phyloP scores from a whole-genome alignment of 306 rosid species.

The Casuarina equisetifolia region DNA sequence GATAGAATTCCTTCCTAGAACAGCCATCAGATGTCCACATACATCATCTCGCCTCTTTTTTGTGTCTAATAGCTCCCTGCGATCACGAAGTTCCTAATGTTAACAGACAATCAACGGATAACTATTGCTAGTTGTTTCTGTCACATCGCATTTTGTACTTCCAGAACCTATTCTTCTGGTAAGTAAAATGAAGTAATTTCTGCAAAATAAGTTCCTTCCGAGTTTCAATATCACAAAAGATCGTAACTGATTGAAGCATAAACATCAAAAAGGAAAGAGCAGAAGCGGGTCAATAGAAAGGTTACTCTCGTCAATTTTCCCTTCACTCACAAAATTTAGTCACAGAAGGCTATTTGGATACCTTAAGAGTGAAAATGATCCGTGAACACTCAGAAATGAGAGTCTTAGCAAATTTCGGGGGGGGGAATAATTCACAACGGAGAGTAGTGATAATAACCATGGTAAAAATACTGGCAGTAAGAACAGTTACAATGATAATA shows the following conservation, averaged over 20 bases:
- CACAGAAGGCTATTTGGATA: not conserved
- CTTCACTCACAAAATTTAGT: not conserved
- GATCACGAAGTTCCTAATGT: slow-evolving; percentile 18
- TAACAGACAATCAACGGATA: slow-evolving; percentile 3
- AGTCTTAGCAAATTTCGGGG: not conserved
- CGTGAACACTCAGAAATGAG: not conserved
- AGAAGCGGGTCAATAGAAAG: slow-evolving; percentile 10
- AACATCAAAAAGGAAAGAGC: slow-evolving; percentile 1
- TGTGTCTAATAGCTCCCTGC: slow-evolving; percentile 71
- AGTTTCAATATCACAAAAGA: not conserved
- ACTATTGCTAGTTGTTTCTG: not conserved
- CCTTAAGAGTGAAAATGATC: not conserved
- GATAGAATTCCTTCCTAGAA: slow-evolving; percentile 63
- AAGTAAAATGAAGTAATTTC: not conserved
- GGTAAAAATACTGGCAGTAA: too few species aligned
- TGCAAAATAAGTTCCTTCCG: not conserved
- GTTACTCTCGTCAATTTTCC: not conserved
- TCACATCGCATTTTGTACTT: not conserved
- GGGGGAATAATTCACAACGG: not conserved
- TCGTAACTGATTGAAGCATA: slow-evolving; percentile 1
- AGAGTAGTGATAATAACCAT: not conserved
- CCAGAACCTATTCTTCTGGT: not conserved
- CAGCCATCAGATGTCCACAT: slow-evolving; percentile 58
- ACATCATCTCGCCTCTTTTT: slow-evolving; percentile 62
- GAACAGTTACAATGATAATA: too few species aligned